Base-by-base conservation (phyloP, 805 yeast genomes). In the Starmera quercuum region DNA sequence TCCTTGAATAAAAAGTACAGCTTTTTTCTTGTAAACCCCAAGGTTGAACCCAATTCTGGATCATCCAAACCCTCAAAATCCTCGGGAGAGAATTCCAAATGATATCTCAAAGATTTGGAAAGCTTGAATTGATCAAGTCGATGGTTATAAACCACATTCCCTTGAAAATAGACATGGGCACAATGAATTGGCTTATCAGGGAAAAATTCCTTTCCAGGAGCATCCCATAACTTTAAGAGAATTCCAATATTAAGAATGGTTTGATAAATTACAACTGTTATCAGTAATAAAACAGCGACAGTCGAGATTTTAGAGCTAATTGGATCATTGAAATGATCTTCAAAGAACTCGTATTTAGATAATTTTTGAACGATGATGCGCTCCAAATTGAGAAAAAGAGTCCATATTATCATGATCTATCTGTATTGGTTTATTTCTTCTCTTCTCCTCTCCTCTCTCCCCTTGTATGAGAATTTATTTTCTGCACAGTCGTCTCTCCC, bases 71-170 rank as follows among this genome's bases (percentile, higher is more conserved):
- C 53, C 39, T 74, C 75, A 50, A 75, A 83, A 46, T 84, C 95
- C 45, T 80, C 88, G 0, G 94, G 92, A 20, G 83, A 74, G 55
- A 84, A 84, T 51, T 83, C 94, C 44, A 82, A 67, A 53, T 82
- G 83, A 51, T 78, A 83, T 18, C 61, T 63, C 21, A 81, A 41
- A 3, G 73, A 69, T 17, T 49, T 54, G 5, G 45, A 34, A 15
- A 61, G 33, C 5, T 38, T 41, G 11, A 39, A 34, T 7, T 46
- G 37, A 5, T 44, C 40, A 6, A 48, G 16, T 1, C 25, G 25
- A 5, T 31, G 20, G 6, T 45, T 41, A 3, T 47, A 39, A 1
- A 56, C 37, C 3, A 74, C 48, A 35, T 75, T 70, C 32, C 81
- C 61, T 18, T 71, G 57, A 6, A 76, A 70, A 40, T 75, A 75